Conservation (phyloP, 768 basidiomycete genomes). For the Leucosporidium creatinivorum region DNA sequence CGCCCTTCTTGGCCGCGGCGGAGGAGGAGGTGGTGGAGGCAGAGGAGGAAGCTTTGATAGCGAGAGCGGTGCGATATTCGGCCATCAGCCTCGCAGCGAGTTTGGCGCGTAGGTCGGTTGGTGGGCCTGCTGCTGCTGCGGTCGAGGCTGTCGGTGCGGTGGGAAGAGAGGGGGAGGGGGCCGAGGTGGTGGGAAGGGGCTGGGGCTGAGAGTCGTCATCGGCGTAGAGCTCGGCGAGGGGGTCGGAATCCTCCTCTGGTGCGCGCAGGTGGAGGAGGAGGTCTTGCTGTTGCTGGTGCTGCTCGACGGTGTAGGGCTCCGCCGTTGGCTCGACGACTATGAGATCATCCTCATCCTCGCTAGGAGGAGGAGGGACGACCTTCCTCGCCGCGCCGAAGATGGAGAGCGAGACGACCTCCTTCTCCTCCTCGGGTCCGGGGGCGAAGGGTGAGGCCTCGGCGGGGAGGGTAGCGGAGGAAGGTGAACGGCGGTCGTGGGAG, state of each 20-base stretch:
- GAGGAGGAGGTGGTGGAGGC: background rate
- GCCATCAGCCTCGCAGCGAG: conserved; percentile 20
- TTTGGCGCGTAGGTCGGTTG: conserved; percentile 10
- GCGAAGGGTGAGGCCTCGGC: background rate
- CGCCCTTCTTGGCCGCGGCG: too few relatives aligned
- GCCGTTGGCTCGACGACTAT: background rate
- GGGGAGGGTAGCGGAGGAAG: too few relatives aligned
- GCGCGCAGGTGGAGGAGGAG: too few relatives aligned
- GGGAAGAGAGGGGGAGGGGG: too few relatives aligned
- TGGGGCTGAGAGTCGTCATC: background rate
- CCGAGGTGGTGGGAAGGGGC: background rate
- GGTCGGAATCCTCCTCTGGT: background rate
- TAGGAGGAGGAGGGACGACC: too few relatives aligned
- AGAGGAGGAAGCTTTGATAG: background rate
- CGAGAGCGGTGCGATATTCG: conserved; percentile 26
- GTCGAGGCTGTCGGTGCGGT: background rate
- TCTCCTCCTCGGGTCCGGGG: background rate
- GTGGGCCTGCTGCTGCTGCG: background rate
- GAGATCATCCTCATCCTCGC: conserved; percentile 1
- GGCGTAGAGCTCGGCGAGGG: background rate
- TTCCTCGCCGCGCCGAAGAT: background rate
- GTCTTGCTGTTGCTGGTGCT: background rate
- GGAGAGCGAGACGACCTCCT: background rate
- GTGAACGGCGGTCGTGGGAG: background rate
- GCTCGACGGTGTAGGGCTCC: background rate